Conservation (phyloP, 768 basidiomycete genomes). For the Gautieria morchelliformis region DNA sequence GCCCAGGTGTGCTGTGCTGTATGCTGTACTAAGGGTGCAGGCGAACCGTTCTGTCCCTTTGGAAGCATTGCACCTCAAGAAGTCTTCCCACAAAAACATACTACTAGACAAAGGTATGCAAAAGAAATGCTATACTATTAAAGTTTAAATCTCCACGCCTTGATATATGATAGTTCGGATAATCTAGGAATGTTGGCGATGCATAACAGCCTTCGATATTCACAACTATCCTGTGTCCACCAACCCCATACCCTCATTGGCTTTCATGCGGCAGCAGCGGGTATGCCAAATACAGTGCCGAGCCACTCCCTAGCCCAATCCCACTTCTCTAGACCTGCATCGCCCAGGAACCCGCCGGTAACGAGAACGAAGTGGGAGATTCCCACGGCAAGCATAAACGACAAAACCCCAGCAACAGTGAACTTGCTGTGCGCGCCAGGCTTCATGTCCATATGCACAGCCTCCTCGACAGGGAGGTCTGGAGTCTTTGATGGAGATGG, state of each 20-base stretch:
- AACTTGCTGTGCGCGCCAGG: not conserved
- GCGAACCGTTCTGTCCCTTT: too few species aligned
- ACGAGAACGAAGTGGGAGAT: conserved; percentile 41
- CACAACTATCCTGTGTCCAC: too few species aligned
- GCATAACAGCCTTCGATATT: too few species aligned
- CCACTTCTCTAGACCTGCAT: conserved; percentile 34
- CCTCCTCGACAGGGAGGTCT: not conserved
- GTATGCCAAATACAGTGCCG: not conserved
- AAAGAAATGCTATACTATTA: too few species aligned
- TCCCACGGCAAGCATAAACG: conserved; percentile 28
- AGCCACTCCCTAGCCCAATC: conserved; percentile 7
- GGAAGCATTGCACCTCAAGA: too few species aligned
- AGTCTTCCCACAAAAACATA: too few species aligned
- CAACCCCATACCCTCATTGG: not conserved
- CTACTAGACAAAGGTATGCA: too few species aligned
- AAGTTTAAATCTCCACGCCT: too few species aligned
- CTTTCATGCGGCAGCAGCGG: not conserved
- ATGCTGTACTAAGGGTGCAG: too few species aligned
- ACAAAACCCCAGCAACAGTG: conserved; percentile 16
- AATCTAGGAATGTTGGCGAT: too few species aligned
- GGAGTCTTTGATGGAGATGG: not conserved
- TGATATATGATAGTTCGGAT: too few species aligned
- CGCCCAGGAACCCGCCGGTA: conserved; percentile 36
- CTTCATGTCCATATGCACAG: not conserved
- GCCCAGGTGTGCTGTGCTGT: too few species aligned